phyloP scores from a whole-genome alignment of 2,329 filamentous ascomycete genomes.

The Xylariaceae sp. region DNA sequence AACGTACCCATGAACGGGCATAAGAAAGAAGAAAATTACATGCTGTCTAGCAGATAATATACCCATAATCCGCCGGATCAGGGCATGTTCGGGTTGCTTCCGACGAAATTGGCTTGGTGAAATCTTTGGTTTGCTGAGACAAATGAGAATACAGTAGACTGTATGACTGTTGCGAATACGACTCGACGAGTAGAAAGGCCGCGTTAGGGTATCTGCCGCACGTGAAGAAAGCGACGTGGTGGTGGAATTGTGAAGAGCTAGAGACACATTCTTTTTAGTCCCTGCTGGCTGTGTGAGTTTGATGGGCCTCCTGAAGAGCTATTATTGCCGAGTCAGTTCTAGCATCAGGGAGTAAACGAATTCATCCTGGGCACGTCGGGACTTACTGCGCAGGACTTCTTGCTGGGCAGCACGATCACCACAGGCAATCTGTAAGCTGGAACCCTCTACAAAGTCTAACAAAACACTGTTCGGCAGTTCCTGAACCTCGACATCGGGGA shows the following conservation, averaged over 20 bases:
- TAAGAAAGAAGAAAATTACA: constrained; percentile 22
- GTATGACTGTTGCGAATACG: constrained; percentile 20
- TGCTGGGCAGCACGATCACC: constrained; percentile 57
- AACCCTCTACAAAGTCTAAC: constrained; percentile 57
- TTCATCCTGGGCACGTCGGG: neutral
- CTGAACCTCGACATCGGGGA: constrained; percentile 86
- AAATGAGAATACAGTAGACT: constrained; percentile 30
- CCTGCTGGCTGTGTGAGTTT: constrained; percentile 33
- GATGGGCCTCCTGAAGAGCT: constrained; percentile 44
- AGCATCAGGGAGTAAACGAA: neutral
- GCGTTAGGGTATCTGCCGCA: constrained; percentile 30
- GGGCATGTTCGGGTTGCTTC: constrained; percentile 11
- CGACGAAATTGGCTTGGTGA: constrained; percentile 14
- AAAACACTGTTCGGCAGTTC: constrained; percentile 84
- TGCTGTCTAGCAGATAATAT: constrained; percentile 23
- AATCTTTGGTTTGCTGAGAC: constrained; percentile 16
- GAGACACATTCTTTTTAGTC: constrained; percentile 26
- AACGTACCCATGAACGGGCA: neutral
- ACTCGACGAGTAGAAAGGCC: constrained; percentile 19
- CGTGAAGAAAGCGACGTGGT: constrained; percentile 21
- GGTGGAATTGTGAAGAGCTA: constrained; percentile 6
- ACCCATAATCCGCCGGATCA: constrained; percentile 5
- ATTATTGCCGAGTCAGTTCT: constrained; percentile 27
- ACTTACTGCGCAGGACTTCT: constrained; percentile 52
- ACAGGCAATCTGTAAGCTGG: constrained; percentile 60